Evolutionary conservation across 108 stramenopile species (phyloP).

Genomic region (Schizochytrium sp.): DNA sequence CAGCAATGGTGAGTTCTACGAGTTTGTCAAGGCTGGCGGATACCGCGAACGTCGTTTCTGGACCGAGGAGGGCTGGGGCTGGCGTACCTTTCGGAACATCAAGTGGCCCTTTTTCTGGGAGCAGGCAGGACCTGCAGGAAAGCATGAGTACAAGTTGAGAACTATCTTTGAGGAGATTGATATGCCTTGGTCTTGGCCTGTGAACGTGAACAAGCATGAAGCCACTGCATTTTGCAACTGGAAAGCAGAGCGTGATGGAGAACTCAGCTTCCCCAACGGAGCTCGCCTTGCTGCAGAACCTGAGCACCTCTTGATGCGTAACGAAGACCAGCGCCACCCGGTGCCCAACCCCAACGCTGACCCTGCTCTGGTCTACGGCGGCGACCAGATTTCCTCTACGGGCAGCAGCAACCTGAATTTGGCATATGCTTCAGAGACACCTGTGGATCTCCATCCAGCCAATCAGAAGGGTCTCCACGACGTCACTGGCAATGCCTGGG

Average conservation of each 20-base stretch:
- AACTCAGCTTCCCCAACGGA: conserved; percentile 60
- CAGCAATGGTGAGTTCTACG: conserved; percentile 91
- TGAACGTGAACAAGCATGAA: conserved; percentile 93
- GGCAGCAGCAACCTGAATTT: conserved; percentile 82
- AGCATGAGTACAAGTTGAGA: conserved; percentile 87
- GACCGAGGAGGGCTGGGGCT: conserved; percentile 90
- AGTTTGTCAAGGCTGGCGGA: conserved; percentile 91
- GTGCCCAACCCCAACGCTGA: conserved; percentile 80
- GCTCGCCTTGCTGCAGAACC: conserved; percentile 87
- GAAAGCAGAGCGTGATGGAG: conserved; percentile 70
- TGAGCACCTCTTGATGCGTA: conserved; percentile 88
- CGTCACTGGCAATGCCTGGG: conserved; percentile 93
- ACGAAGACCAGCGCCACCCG: conserved; percentile 67
- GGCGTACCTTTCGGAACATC: conserved; percentile 88
- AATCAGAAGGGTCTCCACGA: conserved; percentile 74
- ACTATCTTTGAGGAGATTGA: conserved; percentile 86
- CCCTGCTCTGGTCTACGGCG: conserved; percentile 78
- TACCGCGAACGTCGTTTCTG: conserved; percentile 84
- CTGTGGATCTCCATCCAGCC: conserved; percentile 79
- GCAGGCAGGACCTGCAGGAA: conserved; percentile 83
- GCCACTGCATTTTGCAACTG: conserved; percentile 90
- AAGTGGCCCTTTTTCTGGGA: conserved; percentile 95
- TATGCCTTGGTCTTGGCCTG: conserved; percentile 94
- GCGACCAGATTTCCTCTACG: conserved; percentile 65
- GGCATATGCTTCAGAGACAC: conserved; percentile 83